Conservation (phyloP, 768 basidiomycete genomes). For the Holtermannia corniformis region DNA sequence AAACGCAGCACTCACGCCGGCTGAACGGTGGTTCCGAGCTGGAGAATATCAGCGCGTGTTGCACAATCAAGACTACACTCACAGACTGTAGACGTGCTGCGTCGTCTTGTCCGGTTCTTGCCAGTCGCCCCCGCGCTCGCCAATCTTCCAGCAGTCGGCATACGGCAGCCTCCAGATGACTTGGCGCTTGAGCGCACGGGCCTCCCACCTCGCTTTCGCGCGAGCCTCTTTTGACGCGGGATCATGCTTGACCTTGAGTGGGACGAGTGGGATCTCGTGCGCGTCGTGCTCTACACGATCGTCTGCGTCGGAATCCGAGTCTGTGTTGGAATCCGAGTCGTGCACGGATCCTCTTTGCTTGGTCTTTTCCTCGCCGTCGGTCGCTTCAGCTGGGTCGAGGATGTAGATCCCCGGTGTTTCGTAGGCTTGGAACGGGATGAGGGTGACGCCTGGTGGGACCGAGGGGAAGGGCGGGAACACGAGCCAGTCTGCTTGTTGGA, state of each 20-base stretch:
- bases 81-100: conserved; percentile 15
- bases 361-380: no score
- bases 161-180: not conserved
- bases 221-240: not conserved
- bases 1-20: conserved; percentile 12
- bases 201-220: not conserved
- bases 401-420: not conserved
- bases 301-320: not conserved
- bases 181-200: not conserved
- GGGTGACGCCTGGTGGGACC: not conserved
- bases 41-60: not conserved
- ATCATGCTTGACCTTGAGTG: not conserved
- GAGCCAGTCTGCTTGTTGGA: not conserved
- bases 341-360: no score
- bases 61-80: conserved; percentile 4
- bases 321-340: not conserved
- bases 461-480: not conserved
- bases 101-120: conserved; percentile 21
- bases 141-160: conserved; percentile 25
- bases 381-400: not conserved
- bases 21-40: conserved; percentile 23
- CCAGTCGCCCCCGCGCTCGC: conserved; percentile 13
- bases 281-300: not conserved
- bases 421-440: not conserved
- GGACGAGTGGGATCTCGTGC: not conserved